phyloP scores from a whole-genome alignment of 345 rosid species.

The Boechera stricta region DNA sequence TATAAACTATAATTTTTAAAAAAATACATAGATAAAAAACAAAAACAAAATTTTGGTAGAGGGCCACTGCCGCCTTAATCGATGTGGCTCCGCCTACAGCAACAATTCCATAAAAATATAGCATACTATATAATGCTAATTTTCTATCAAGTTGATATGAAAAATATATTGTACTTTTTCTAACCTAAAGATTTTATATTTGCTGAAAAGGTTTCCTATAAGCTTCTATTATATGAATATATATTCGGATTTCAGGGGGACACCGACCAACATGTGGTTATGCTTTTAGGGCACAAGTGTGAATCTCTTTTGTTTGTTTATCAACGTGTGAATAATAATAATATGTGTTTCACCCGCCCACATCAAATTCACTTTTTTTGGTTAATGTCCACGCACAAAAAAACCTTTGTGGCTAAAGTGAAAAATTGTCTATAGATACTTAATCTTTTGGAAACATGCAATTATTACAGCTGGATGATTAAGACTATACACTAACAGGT shows the following conservation, averaged over 20 bases:
- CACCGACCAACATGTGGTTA: conserved; percentile 51
- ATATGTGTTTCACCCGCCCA: conserved; percentile 43
- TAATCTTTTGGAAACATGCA: conserved; percentile 39
- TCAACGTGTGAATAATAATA: conserved; percentile 30
- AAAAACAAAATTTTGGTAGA: too few relatives aligned
- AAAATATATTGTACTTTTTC: neutral
- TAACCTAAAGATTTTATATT: neutral
- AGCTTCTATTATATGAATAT: conserved; percentile 20
- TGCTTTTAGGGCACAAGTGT: conserved; percentile 53
- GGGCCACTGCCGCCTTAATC: too few relatives aligned
- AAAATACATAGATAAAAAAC: too few relatives aligned
- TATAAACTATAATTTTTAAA: too few relatives aligned
- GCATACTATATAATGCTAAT: conserved; percentile 17
- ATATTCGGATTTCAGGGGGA: conserved; percentile 34
- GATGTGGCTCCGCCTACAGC: neutral
- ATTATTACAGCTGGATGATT: conserved; percentile 30
- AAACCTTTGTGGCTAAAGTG: conserved; percentile 31
- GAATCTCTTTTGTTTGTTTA: conserved; percentile 33
- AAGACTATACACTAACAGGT: neutral
- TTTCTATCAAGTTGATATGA: conserved; percentile 31
- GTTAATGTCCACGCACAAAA: conserved; percentile 40
- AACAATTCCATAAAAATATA: neutral
- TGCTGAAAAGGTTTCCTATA: neutral
- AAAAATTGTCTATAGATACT: conserved; percentile 32
- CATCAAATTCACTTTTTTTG: conserved; percentile 41